Evolutionary conservation across 139 green algal species (phyloP).

Genomic region (Coelastrella sp.): DNA sequence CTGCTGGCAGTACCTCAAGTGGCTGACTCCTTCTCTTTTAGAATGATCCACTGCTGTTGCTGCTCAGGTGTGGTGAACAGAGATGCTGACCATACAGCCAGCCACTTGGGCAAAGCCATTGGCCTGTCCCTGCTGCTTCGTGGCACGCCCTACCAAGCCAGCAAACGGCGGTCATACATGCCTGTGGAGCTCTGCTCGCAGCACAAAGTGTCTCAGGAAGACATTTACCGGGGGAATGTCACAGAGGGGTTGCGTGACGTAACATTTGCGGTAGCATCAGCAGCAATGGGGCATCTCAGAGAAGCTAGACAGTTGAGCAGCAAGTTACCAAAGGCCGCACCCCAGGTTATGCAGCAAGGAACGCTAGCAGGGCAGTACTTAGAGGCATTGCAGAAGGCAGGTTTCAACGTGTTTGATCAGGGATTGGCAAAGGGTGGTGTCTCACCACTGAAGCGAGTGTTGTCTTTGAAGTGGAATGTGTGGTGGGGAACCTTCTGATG

Average conservation of each 20-base stretch:
- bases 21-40: too few relatives aligned
- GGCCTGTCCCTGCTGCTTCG: slow-evolving; percentile 75
- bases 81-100: slow-evolving; percentile 80
- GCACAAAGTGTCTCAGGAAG: slow-evolving; percentile 55
- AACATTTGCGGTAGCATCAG: slow-evolving; percentile 63
- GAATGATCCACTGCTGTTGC: not conserved
- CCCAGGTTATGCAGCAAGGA: slow-evolving; percentile 68
- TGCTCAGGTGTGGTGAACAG: slow-evolving; percentile 56
- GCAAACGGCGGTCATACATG: slow-evolving; percentile 61
- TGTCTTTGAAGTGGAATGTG: slow-evolving; percentile 72
- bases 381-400: slow-evolving; percentile 64
- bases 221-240: slow-evolving; percentile 53
- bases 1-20: too few relatives aligned
- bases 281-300: slow-evolving; percentile 77
- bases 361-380: slow-evolving; percentile 69
- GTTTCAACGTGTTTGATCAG: slow-evolving; percentile 76
- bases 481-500: slow-evolving; percentile 45
- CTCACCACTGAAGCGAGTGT: slow-evolving; percentile 66
- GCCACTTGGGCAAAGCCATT: slow-evolving; percentile 83
- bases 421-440: slow-evolving; percentile 54
- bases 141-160: slow-evolving; percentile 69
- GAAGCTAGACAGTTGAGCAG: slow-evolving; percentile 60
- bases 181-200: slow-evolving; percentile 60
- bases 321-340: slow-evolving; percentile 48
- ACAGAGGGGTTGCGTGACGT: slow-evolving; percentile 70